Evolutionary conservation across 202 grass and related monocot genomes (phyloP).

Genomic region (Thinopyrum obtusiflorum): DNA sequence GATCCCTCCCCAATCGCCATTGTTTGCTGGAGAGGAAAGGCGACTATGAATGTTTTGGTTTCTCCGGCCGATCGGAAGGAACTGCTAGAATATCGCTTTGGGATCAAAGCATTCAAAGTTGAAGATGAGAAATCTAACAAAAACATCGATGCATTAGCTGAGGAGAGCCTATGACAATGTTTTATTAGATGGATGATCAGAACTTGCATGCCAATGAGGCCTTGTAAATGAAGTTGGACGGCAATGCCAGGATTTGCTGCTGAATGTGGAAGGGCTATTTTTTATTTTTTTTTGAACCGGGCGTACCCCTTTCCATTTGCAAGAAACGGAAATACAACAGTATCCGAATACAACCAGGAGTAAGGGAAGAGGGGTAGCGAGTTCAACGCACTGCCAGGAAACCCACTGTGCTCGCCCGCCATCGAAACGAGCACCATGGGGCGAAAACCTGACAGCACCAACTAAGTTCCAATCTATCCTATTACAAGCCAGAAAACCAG

Average conservation of each 20-base stretch:
- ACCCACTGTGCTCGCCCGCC: too few relatives aligned
- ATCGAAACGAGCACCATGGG: too few relatives aligned
- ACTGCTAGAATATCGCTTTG: conserved; percentile 59
- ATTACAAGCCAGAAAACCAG: too few relatives aligned
- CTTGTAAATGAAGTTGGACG: not conserved
- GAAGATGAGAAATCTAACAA: conserved; percentile 15
- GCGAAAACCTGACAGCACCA: too few relatives aligned
- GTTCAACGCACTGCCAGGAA: too few relatives aligned
- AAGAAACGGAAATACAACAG: too few relatives aligned
- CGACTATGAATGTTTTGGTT: conserved; percentile 77
- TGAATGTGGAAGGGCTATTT: not conserved
- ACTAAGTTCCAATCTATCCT: too few relatives aligned
- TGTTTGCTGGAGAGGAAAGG: conserved; percentile 97
- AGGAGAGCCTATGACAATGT: not conserved
- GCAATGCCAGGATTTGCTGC: not conserved
- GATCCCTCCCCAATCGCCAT: conserved; percentile 66
- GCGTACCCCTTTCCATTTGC: too few relatives aligned
- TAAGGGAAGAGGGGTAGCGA: too few relatives aligned
- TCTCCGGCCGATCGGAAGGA: conserved; percentile 72
- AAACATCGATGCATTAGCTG: conserved; percentile 14
- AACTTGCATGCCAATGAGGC: not conserved
- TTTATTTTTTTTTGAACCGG: too few relatives aligned
- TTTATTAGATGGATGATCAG: conserved; percentile 30
- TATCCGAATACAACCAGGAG: too few relatives aligned
- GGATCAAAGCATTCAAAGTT: not conserved